phyloP scores from a whole-genome alignment of 805 yeast species.

The Cyberlindnera sargentensis region DNA sequence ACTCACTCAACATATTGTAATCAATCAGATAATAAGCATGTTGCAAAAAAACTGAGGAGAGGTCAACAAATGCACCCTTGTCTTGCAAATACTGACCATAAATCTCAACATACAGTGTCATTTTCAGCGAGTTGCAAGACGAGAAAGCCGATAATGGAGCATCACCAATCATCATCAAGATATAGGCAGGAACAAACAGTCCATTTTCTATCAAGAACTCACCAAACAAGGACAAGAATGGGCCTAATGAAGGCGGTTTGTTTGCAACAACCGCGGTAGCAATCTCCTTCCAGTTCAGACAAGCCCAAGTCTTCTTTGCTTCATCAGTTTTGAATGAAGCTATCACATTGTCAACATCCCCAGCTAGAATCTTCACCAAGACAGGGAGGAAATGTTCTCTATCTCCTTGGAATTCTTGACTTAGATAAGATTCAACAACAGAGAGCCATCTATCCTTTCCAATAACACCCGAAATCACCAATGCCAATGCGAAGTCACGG shows the following conservation, averaged over 20 bases:
- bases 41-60: slow-evolving; percentile 51
- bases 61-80: slow-evolving; percentile 30
- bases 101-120: slow-evolving; percentile 28
- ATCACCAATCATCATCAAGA: slow-evolving; percentile 41
- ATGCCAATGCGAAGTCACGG: slow-evolving; percentile 71
- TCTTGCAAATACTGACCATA: slow-evolving; percentile 16
- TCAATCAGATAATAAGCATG: slow-evolving; percentile 72
- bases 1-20: slow-evolving; percentile 46
- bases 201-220: slow-evolving; percentile 34
- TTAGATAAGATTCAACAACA: slow-evolving; percentile 52
- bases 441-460: slow-evolving; percentile 55
- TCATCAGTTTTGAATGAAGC: slow-evolving; percentile 36
- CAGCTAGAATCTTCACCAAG: slow-evolving; percentile 57
- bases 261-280: slow-evolving; percentile 34
- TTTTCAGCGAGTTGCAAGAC: slow-evolving; percentile 8
- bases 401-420: slow-evolving; percentile 37
- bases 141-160: slow-evolving; percentile 31
- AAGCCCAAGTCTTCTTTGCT: slow-evolving; percentile 41
- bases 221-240: slow-evolving; percentile 47
- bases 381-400: slow-evolving; percentile 41
- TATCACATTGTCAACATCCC: slow-evolving; percentile 49
- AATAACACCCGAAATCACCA: slow-evolving; percentile 59
- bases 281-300: slow-evolving; percentile 44
- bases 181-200: slow-evolving; percentile 31
- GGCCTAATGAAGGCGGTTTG: slow-evolving; percentile 24